These are phyloP conservation scores for Rubus idaeus DNA, from an alignment of 306 rosid species.

Conservation along the genomic window DNA sequence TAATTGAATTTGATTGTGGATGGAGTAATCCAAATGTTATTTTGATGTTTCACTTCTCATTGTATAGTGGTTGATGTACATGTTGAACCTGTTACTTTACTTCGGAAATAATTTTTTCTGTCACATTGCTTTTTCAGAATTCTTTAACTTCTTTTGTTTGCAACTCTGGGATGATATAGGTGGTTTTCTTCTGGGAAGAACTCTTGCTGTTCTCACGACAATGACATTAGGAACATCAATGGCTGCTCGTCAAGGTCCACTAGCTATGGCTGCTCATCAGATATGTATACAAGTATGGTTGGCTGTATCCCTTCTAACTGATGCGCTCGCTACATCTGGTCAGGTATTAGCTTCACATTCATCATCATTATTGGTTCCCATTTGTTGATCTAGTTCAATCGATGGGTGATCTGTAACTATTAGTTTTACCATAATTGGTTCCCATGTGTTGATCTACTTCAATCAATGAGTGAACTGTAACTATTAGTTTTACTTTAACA, in stretches of 20 bases:
- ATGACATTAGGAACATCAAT: constrained; percentile 88
- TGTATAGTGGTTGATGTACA: neutral
- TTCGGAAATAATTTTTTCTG: constrained; percentile 8
- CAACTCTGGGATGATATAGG: constrained; percentile 52
- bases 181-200: constrained; percentile 90
- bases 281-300: constrained; percentile 97
- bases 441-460: neutral
- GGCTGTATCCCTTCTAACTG: constrained; percentile 94
- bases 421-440: neutral
- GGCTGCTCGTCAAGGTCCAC: constrained; percentile 98
- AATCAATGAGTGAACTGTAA: constrained; percentile 6
- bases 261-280: constrained; percentile 99
- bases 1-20: neutral
- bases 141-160: constrained; percentile 15
- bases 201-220: constrained; percentile 84
- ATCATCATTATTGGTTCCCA: constrained; percentile 6
- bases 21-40: neutral
- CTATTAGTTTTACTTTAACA: neutral
- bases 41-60: neutral
- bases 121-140: neutral
- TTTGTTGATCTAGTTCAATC: constrained; percentile 17
- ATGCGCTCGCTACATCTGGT: constrained; percentile 78
- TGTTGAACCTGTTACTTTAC: constrained; percentile 23
- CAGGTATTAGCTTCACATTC: constrained; percentile 56
- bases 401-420: neutral